phyloP scores from a whole-genome alignment of 2,329 filamentous ascomycete species.

The Phaeomoniella chlamydospora region DNA sequence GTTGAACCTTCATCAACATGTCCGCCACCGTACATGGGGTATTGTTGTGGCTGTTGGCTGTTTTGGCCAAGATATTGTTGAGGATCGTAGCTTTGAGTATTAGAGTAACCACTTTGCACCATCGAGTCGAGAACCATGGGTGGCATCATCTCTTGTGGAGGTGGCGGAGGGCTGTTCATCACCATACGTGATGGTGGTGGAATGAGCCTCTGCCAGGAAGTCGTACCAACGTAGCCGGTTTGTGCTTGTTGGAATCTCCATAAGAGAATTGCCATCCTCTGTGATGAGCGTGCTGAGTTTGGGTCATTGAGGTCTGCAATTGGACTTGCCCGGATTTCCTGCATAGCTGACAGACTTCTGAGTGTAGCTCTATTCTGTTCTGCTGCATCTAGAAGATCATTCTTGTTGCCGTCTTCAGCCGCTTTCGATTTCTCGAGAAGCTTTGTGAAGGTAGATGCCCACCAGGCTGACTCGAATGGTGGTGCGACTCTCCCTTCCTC shows the following conservation, averaged over 20 bases:
- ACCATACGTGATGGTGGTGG: slow-evolving; percentile 20
- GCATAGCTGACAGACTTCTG: slow-evolving; percentile 26
- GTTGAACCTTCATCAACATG: neutral
- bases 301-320: neutral
- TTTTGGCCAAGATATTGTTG: neutral
- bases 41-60: neutral
- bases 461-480: slow-evolving; percentile 29
- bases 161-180: slow-evolving; percentile 21
- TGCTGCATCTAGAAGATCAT: slow-evolving; percentile 16
- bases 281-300: slow-evolving; percentile 11
- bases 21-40: neutral
- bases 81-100: neutral
- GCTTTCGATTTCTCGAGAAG: slow-evolving; percentile 23
- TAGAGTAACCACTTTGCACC: slow-evolving; percentile 1
- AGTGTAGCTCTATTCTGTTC: slow-evolving; percentile 21
- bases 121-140: slow-evolving; percentile 10
- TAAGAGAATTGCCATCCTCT: slow-evolving; percentile 26
- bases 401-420: slow-evolving; percentile 20
- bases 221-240: slow-evolving; percentile 23
- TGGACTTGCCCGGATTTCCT: slow-evolving; percentile 25
- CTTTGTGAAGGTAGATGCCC: slow-evolving; percentile 26
- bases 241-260: slow-evolving; percentile 32
- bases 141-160: slow-evolving; percentile 7
- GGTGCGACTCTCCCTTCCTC: slow-evolving; percentile 24
- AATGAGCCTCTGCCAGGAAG: slow-evolving; percentile 28